phyloP scores from a whole-genome alignment of 2,329 filamentous ascomycete genomes.

The Colletotrichum salicis region DNA sequence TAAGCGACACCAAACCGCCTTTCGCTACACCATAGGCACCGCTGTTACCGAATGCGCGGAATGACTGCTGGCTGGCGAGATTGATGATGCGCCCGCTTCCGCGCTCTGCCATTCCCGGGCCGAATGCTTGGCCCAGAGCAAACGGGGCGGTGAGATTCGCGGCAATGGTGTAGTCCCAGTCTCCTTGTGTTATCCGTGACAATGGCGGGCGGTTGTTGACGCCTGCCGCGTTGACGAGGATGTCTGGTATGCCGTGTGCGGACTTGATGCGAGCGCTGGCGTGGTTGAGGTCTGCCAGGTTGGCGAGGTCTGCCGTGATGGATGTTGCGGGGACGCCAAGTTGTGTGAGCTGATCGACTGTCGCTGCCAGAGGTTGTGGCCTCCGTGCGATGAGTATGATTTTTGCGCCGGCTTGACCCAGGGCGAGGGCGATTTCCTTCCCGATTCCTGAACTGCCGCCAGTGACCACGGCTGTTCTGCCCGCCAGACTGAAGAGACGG shows the following conservation, averaged over 20 bases:
- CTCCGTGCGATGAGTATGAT: conserved; percentile 46
- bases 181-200: conserved; percentile 40
- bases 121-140: conserved; percentile 45
- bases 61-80: conserved; percentile 45
- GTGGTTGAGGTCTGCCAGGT: conserved; percentile 38
- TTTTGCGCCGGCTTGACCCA: conserved; percentile 44
- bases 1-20: conserved; percentile 44
- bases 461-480: conserved; percentile 44
- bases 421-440: conserved; percentile 44
- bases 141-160: conserved; percentile 49
- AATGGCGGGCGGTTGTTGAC: conserved; percentile 45
- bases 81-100: conserved; percentile 48
- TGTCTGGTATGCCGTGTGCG: conserved; percentile 43
- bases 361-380: conserved; percentile 38
- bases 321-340: conserved; percentile 41
- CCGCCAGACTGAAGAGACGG: conserved; percentile 44
- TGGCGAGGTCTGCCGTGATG: conserved; percentile 36
- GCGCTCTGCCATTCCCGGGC: conserved; percentile 44
- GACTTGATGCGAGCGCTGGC: conserved; percentile 32
- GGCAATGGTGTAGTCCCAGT: conserved; percentile 46
- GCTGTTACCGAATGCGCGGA: conserved; percentile 46
- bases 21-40: conserved; percentile 48
- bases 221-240: conserved; percentile 47
- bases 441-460: conserved; percentile 50
- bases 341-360: conserved; percentile 39